Conservation (phyloP, 768 basidiomycete genomes). For the Boletus pseudopeckii region DNA sequence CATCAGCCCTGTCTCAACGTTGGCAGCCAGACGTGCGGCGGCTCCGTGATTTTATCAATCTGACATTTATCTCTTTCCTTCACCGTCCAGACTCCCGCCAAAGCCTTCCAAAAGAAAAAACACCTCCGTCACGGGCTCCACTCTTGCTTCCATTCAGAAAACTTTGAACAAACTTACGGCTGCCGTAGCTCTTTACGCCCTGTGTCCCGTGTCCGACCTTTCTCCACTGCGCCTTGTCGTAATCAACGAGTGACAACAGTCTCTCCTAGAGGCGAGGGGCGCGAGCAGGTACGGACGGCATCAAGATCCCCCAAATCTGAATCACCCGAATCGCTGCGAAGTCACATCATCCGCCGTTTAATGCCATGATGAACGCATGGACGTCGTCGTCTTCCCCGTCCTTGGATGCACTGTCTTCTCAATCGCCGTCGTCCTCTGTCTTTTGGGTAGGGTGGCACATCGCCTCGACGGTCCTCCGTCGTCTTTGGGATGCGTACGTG, state of each 20-base stretch:
- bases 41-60: not conserved
- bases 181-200: not conserved
- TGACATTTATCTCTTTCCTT: not conserved
- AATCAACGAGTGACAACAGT: constrained; percentile 13
- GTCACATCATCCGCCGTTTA: constrained; percentile 5
- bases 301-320: not conserved
- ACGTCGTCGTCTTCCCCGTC: constrained; percentile 3
- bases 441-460: constrained; percentile 17
- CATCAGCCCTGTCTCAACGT: constrained; percentile 6
- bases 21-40: not conserved
- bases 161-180: constrained; percentile 9
- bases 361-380: constrained; percentile 11
- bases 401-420: constrained; percentile 4
- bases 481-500: constrained; percentile 59
- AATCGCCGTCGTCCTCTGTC: constrained; percentile 5
- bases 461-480: constrained; percentile 30
- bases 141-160: not conserved
- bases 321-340: not conserved
- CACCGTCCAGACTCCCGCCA: not conserved
- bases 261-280: constrained; percentile 1
- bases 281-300: not conserved
- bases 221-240: constrained; percentile 24
- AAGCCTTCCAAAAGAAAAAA: not conserved
- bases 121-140: too few relatives aligned
- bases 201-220: constrained; percentile 7